phyloP scores from a whole-genome alignment of 2,329 filamentous ascomycete species.

The Neofusicoccum cordaticola region DNA sequence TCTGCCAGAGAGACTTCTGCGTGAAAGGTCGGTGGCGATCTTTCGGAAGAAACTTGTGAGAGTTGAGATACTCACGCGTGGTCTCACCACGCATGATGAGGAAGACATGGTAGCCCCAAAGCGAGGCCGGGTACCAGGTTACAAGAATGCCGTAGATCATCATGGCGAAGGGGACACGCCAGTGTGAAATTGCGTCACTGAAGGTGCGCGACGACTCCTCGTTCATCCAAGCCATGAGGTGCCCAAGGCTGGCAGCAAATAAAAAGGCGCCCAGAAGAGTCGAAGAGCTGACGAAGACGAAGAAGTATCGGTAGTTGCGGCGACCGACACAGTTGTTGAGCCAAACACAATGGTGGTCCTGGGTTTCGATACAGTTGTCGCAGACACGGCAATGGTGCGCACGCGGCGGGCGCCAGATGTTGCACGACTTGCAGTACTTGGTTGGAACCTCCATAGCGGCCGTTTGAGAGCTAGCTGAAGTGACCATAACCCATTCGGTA shows the following conservation, averaged over 20 bases:
- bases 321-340: constrained; percentile 97
- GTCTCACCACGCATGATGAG: constrained; percentile 89
- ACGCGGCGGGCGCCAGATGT: constrained; percentile 93
- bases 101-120: constrained; percentile 88
- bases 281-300: constrained; percentile 80
- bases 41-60: constrained; percentile 88
- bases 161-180: constrained; percentile 82
- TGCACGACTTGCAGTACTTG: constrained; percentile 97
- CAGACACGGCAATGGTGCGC: constrained; percentile 95
- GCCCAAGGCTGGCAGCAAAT: constrained; percentile 72
- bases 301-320: constrained; percentile 97
- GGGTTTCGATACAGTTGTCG: constrained; percentile 95
- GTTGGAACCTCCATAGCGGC: constrained; percentile 97
- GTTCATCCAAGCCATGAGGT: constrained; percentile 70
- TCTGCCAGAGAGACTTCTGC: constrained; percentile 70
- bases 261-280: constrained; percentile 75
- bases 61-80: constrained; percentile 92
- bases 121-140: constrained; percentile 74
- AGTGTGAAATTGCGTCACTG: constrained; percentile 63
- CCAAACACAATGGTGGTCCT: constrained; percentile 98
- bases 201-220: constrained; percentile 64
- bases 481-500: constrained; percentile 91
- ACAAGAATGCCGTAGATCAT: constrained; percentile 76
- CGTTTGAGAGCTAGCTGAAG: constrained; percentile 68
- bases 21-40: constrained; percentile 90